A percentile compares a stretch with the other conserved stretches of the same genome.
Conservation (phyloP, 2,329 filamentous ascomycete species). For the Lojkania enalia region DNA sequence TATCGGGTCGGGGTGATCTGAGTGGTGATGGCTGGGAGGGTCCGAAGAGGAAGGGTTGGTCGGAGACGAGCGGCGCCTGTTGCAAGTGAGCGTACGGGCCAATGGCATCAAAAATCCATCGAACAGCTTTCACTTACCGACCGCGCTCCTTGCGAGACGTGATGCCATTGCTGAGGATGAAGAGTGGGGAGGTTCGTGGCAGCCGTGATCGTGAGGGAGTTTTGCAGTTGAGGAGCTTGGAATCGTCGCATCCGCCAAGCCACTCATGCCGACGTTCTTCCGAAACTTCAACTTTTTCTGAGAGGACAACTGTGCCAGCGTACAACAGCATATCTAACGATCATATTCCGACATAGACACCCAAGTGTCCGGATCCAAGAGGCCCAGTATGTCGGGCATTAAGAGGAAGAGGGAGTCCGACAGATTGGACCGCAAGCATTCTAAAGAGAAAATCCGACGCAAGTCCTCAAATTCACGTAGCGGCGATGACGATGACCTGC, state of each 20-base stretch:
- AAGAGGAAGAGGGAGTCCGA: conserved; percentile 50
- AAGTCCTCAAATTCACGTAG: conserved; percentile 34
- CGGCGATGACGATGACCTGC: conserved; percentile 50
- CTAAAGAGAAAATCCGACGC: conserved; percentile 43
- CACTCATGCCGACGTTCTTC: conserved; percentile 26
- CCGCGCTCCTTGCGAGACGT: conserved; percentile 91
- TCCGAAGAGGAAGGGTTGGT: conserved; percentile 70
- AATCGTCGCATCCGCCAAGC: conserved; percentile 24
- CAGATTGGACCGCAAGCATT: conserved; percentile 40
- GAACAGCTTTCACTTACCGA: conserved; percentile 68
- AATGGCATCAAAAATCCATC: conserved; percentile 45
- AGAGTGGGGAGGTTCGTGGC: conserved; percentile 43
- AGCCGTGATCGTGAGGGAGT: conserved; percentile 32
- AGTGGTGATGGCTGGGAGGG: conserved; percentile 73
- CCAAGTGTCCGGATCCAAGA: conserved; percentile 43
- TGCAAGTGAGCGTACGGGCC: conserved; percentile 38
- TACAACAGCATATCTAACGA: conserved; percentile 3
- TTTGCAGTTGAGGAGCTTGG: conserved; percentile 14
- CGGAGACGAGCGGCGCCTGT: conserved; percentile 89
- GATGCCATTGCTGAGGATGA: conserved; percentile 82
- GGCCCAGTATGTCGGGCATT: conserved; percentile 33
- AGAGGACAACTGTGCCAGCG: conserved; percentile 9
- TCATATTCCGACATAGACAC: background rate
- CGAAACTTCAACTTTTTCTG: conserved; percentile 28
- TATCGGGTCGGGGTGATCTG: conserved; percentile 69